Evolutionary conservation across 345 rosid species (phyloP).

Genomic region (Gossypium herbaceum): DNA sequence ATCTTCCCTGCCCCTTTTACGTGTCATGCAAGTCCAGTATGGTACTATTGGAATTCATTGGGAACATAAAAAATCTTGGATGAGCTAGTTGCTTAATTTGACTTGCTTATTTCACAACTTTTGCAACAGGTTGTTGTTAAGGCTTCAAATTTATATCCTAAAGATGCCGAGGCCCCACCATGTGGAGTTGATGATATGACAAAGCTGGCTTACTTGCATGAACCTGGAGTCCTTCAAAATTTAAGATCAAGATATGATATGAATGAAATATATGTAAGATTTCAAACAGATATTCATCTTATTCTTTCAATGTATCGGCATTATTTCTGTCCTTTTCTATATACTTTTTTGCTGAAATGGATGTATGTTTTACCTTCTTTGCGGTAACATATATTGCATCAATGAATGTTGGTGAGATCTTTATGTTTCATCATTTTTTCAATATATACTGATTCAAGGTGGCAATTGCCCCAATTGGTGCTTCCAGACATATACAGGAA

Average conservation of each 20-base stretch:
- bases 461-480: slow-evolving; percentile 25
- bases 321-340: background rate
- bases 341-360: slow-evolving; percentile 22
- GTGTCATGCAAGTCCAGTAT: background rate
- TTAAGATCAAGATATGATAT: slow-evolving; percentile 94
- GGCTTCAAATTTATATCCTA: slow-evolving; percentile 69
- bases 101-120: slow-evolving; percentile 13
- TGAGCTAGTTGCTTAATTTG: slow-evolving; percentile 6
- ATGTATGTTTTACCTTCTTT: slow-evolving; percentile 1
- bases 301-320: slow-evolving; percentile 12
- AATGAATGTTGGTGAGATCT: slow-evolving; percentile 9
- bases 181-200: slow-evolving; percentile 99
- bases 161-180: slow-evolving; percentile 83
- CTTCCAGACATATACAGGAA: slow-evolving; percentile 90
- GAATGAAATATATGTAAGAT: slow-evolving; percentile 92
- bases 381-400: slow-evolving; percentile 2
- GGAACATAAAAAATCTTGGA: slow-evolving; percentile 10
- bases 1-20: background rate
- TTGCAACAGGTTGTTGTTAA: slow-evolving; percentile 57
- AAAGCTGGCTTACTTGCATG: slow-evolving; percentile 94
- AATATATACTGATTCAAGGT: slow-evolving; percentile 5
- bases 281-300: slow-evolving; percentile 9
- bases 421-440: slow-evolving; percentile 12
- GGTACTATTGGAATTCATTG: slow-evolving; percentile 1
- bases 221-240: slow-evolving; percentile 96